phyloP scores from a whole-genome alignment of 305 asterid species.

The Fraxinus platypoda region DNA sequence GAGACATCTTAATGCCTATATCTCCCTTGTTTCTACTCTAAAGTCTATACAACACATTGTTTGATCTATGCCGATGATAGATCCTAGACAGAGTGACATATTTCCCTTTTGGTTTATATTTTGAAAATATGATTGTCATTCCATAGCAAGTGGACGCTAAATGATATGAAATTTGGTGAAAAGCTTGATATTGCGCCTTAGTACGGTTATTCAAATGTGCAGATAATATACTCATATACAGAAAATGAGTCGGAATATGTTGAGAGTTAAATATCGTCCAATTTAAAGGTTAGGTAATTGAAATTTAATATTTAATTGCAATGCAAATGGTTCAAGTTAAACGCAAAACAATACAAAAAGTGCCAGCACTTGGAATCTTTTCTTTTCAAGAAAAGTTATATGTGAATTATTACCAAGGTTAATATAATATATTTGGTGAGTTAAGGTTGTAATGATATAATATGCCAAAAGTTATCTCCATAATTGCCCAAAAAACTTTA shows the following conservation, averaged over 20 bases:
- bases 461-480: constrained; percentile 2
- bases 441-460: background rate
- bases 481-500: background rate
- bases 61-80: background rate
- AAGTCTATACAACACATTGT: background rate
- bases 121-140: background rate
- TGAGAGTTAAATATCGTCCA: background rate
- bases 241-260: background rate
- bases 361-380: background rate
- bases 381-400: background rate
- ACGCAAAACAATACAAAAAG: background rate
- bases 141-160: background rate
- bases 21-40: background rate
- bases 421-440: background rate
- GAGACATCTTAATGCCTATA: no score
- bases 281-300: background rate
- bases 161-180: background rate
- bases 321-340: background rate
- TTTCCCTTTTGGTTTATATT: background rate
- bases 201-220: background rate
- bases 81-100: background rate
- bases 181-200: background rate
- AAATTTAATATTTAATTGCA: background rate
- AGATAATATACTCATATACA: no score
- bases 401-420: background rate